Evolutionary conservation across 345 rosid genomes (phyloP), one percentile per base, ranked within the genome.

Genomic region (Murraya paniculata): DNA sequence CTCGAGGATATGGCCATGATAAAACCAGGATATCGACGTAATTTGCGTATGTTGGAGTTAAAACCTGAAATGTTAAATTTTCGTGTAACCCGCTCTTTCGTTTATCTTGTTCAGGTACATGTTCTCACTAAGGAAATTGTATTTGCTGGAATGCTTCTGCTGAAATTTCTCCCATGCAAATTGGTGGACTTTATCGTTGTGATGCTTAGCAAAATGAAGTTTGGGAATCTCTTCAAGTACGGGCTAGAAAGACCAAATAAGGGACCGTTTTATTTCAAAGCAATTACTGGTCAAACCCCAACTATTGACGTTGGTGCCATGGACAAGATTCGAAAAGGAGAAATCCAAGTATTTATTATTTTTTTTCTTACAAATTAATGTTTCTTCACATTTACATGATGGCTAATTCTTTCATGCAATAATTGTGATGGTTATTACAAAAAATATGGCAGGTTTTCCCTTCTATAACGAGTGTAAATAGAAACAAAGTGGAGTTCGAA

Each of bases 241-340:
- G 71, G 72, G 13, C 27, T 75, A 50, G 7, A 75, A 48, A 30
- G 31, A n/a, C 78, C 81, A 0, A 67, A 19, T 0, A n/a, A 4
- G 0, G 84, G 84, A 5, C 78, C 81, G 0, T 81, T 81, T 68
- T 10, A 57, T 31, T 25, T 58, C 3, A 81, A 81, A 68, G 10
- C 14, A 4, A 72, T 6, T 6, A 73, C 50, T 4, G 81, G 81
- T 21, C 70, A 70, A 57, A 28, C 84, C 18, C 81, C 78, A 2
- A 68, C 75, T 1, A 81, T 77, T 36, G 84, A 81, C 73, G 84
- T 77, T 13, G 81, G 84, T 2, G 36, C 74, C 25, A 21, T 77
- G 27, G 71, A 53, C 7, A 81, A 78, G 71, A 78, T 78, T 33
- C 36, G 57, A 9, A 64, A 28, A 10, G 64, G 76, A 61, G 69